These are phyloP conservation scores for Musa schizocarpa DNA, from an alignment of 176 grass and related monocot genomes.

Conservation along the genomic window DNA sequence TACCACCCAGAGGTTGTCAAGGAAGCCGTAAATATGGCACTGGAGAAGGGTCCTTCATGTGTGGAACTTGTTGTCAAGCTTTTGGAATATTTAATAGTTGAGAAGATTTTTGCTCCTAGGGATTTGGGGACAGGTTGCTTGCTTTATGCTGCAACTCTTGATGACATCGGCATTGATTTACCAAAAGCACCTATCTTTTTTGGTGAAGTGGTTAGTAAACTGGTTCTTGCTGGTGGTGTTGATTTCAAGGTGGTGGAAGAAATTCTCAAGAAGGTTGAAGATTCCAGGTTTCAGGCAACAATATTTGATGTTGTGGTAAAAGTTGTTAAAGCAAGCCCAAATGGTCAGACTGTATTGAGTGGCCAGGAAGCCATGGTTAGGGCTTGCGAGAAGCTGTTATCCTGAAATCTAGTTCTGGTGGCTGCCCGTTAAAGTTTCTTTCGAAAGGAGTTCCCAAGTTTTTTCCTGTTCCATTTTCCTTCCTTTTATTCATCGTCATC, in stretches of 20 bases:
- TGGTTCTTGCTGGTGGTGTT: conserved; percentile 41
- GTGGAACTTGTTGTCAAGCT: conserved; percentile 56
- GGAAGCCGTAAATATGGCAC: conserved; percentile 71
- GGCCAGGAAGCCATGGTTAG: conserved; percentile 32
- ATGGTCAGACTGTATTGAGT: conserved; percentile 60
- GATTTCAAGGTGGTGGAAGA: conserved; percentile 61
- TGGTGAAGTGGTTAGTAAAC: conserved; percentile 55
- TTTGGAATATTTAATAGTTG: conserved; percentile 46
- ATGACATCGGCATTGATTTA: conserved; percentile 85
- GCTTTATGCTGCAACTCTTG: conserved; percentile 57
- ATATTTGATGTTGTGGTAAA: conserved; percentile 36
- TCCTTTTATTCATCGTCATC: too few relatives aligned
- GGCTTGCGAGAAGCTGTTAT: conserved; percentile 45
- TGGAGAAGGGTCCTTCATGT: conserved; percentile 60
- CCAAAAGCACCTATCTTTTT: conserved; percentile 72
- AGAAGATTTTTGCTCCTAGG: conserved; percentile 47
- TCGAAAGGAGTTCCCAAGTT: too few relatives aligned
- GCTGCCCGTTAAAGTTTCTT: too few relatives aligned
- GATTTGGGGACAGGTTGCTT: conserved; percentile 66
- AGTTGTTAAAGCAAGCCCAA: conserved; percentile 40
- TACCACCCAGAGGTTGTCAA: conserved; percentile 80
- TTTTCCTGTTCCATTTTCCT: too few relatives aligned
- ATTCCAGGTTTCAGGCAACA: conserved; percentile 30
- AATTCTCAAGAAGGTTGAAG: conserved; percentile 68
- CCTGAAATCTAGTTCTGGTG: background rate